Evolutionary conservation across 2,329 filamentous ascomycete genomes (phyloP), one percentile per base, ranked within the genome.

Genomic region (Trichophyton verrucosum): DNA sequence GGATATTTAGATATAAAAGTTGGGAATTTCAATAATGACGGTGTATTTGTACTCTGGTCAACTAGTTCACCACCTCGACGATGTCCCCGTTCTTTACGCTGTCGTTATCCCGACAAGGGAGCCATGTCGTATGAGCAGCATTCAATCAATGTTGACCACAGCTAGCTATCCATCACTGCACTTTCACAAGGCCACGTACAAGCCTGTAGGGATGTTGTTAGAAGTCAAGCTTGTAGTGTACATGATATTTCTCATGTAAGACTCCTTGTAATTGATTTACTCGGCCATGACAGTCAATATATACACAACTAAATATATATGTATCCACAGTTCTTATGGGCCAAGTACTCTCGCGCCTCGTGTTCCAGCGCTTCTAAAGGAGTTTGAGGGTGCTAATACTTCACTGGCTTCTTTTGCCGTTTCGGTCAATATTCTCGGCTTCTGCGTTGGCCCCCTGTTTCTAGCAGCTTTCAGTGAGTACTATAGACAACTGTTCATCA

Each of bases 401-500:
- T 77, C 76, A 5, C 65, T 80, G 1, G 77, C 72, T 2, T 73
- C 81, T 11, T 79, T 85, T 66, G 78, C 81, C 11, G 81, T 85
- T 42, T 82, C 80, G 61, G 83, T 86, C 62, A 86, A 84, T 67
- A 71, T 86, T 2, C 71, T 86, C 0, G 82, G 82, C 0, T 85
- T 84, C 63, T 80, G 79, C 1, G 64, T 86, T 4, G 86, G 86
- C 0, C 85, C 86, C 0, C 68, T 88, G 13, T 66, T 87, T 2
- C 86, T 82, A 81, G 84, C 82, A 3, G 84, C 85, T 9, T 68
- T 88, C 3, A 78, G 81, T 17, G 85, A 88, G 67, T 72, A 87
- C n/a, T 86, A 82, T 61, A 85, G 82, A 5, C 76, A 82, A 1
- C 49, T 22, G 22, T 53, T 58, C 11, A 46, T 86, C 68, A 76